phyloP scores from a whole-genome alignment of 768 basidiomycete species.

The Rhizopogon salebrosus region DNA sequence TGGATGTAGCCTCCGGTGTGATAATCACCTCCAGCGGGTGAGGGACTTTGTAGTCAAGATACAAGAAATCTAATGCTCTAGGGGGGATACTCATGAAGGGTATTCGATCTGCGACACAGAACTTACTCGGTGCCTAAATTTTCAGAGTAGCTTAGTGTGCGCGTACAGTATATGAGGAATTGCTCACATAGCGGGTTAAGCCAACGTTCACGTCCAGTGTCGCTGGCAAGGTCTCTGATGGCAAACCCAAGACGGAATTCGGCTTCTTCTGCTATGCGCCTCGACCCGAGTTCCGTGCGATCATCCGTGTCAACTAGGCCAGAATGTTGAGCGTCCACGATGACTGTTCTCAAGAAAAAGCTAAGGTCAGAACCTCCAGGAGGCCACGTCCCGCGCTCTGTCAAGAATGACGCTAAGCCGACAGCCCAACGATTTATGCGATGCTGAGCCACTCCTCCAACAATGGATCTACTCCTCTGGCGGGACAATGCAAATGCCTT shows the following conservation, averaged over 20 bases:
- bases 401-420: constrained; percentile 69
- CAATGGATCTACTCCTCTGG: constrained; percentile 9
- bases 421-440: constrained; percentile 46
- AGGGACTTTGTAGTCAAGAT: constrained; percentile 88
- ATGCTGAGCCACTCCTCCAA: constrained; percentile 20
- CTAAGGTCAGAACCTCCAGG: constrained; percentile 83
- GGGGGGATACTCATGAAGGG: constrained; percentile 2
- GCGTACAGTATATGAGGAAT: background rate
- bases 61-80: constrained; percentile 85
- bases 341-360: constrained; percentile 77
- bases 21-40: constrained; percentile 71
- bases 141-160: background rate
- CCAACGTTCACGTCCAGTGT: constrained; percentile 69
- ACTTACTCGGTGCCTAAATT: constrained; percentile 45
- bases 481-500: constrained; percentile 20
- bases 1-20: constrained; percentile 64
- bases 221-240: constrained; percentile 65
- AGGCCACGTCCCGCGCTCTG: constrained; percentile 77
- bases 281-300: constrained; percentile 24
- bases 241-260: constrained; percentile 81
- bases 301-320: constrained; percentile 12
- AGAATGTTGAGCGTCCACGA: constrained; percentile 69
- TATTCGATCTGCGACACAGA: constrained; percentile 1
- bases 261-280: constrained; percentile 50
- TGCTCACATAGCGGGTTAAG: constrained; percentile 73